phyloP scores from a whole-genome alignment of 225 moss, liverwort and hornwort species.

The Rhytidiadelphus loreus region DNA sequence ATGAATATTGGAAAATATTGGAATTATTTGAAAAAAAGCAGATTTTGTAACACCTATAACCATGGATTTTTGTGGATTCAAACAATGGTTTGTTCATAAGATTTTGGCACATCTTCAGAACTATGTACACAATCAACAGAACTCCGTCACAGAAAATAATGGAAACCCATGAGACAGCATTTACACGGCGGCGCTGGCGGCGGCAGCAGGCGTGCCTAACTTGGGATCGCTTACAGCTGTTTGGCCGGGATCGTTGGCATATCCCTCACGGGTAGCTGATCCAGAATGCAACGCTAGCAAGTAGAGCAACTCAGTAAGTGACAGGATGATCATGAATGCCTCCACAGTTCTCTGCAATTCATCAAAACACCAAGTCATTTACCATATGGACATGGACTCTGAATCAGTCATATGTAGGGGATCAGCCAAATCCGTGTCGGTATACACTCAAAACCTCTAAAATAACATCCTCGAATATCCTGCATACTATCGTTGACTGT shows the following conservation, averaged over 20 bases:
- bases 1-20: too few species aligned
- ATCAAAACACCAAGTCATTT: neutral
- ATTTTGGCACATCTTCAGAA: neutral
- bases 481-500: neutral
- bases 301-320: slow-evolving; percentile 21
- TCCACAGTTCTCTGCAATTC: slow-evolving; percentile 14
- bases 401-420: neutral
- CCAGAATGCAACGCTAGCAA: slow-evolving; percentile 12
- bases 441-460: neutral
- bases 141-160: neutral
- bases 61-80: too few species aligned
- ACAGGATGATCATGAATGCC: slow-evolving; percentile 25
- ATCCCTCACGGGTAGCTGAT: neutral
- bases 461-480: neutral
- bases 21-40: too few species aligned
- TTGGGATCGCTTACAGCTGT: slow-evolving; percentile 4
- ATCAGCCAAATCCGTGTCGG: neutral
- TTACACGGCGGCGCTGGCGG: slow-evolving; percentile 1
- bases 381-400: neutral
- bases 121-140: neutral
- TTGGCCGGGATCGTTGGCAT: neutral
- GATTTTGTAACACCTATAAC: too few species aligned
- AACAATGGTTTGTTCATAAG: too few species aligned
- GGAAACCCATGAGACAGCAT: neutral
- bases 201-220: slow-evolving; percentile 10